Conservation (phyloP, 2,329 filamentous ascomycete genomes). For the Xylaria sp. region DNA sequence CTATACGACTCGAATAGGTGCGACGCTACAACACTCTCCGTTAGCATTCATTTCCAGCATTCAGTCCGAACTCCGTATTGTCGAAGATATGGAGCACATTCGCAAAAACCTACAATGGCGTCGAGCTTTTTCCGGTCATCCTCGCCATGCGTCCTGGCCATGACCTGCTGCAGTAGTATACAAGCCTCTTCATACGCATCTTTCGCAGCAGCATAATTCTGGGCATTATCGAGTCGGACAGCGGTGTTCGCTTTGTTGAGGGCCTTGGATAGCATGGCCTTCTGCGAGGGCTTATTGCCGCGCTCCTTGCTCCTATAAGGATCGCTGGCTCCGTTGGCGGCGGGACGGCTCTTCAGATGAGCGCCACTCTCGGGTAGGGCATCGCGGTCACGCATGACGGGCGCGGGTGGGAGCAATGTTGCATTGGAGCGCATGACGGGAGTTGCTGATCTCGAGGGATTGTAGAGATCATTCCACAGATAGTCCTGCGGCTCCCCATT, state of each 20-base stretch:
- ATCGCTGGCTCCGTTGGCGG: slow-evolving; percentile 42
- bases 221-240: slow-evolving; percentile 90
- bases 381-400: slow-evolving; percentile 27
- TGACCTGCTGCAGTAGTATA: slow-evolving; percentile 77
- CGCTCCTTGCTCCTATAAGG: slow-evolving; percentile 36
- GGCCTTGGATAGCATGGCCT: slow-evolving; percentile 93
- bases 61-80: background rate
- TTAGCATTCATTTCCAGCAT: slow-evolving; percentile 11
- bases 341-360: slow-evolving; percentile 44
- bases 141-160: slow-evolving; percentile 74
- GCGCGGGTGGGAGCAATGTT: slow-evolving; percentile 25
- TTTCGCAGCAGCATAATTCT: slow-evolving; percentile 87
- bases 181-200: slow-evolving; percentile 91
- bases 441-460: slow-evolving; percentile 21
- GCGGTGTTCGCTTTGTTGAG: slow-evolving; percentile 94
- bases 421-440: slow-evolving; percentile 23
- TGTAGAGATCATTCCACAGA: slow-evolving; percentile 27
- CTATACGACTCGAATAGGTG: slow-evolving; percentile 86
- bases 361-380: slow-evolving; percentile 36
- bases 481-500: slow-evolving; percentile 24
- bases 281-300: slow-evolving; percentile 60
- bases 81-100: background rate
- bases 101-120: slow-evolving; percentile 67
- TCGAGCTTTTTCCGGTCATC: slow-evolving; percentile 89
- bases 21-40: slow-evolving; percentile 52